Percentiles rank a stretch among this genome's conserved stretches.
Evolutionary conservation across 208 protist species (phyloP).

Genomic region (Angomonas deanei): DNA sequence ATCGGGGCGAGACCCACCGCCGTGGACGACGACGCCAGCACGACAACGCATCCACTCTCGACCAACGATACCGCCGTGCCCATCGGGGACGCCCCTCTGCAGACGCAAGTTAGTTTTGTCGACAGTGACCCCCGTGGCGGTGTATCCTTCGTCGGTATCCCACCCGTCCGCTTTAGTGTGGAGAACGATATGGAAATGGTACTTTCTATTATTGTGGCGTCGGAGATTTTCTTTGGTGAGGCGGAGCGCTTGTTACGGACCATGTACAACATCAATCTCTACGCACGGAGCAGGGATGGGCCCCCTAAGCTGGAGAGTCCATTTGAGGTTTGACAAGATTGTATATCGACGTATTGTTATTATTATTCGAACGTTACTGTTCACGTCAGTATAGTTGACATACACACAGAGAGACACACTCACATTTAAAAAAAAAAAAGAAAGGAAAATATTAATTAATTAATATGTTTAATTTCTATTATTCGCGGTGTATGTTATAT

Average conservation of each 20-base stretch:
- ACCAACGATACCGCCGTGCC: neutral
- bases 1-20: neutral
- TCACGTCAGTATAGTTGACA: neutral
- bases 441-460: neutral
- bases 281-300: constrained; percentile 9
- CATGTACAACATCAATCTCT: constrained; percentile 45
- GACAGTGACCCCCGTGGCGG: no score
- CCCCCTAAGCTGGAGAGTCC: neutral
- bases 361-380: neutral
- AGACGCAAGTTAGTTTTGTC: neutral
- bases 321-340: neutral
- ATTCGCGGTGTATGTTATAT: neutral
- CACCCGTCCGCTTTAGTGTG: constrained; percentile 17
- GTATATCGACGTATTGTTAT: neutral
- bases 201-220: constrained; percentile 49
- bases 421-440: no score
- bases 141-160: constrained; percentile 5
- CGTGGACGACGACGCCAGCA: neutral
- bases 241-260: constrained; percentile 39
- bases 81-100: neutral
- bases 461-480: neutral
- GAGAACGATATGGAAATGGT: constrained; percentile 53
- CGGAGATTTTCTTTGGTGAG: constrained; percentile 54
- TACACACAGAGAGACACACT: neutral
- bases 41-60: neutral